Conservation (phyloP, 225 moss, liverwort and hornwort genomes). For the Bryoerythrophyllum caledonicum region DNA sequence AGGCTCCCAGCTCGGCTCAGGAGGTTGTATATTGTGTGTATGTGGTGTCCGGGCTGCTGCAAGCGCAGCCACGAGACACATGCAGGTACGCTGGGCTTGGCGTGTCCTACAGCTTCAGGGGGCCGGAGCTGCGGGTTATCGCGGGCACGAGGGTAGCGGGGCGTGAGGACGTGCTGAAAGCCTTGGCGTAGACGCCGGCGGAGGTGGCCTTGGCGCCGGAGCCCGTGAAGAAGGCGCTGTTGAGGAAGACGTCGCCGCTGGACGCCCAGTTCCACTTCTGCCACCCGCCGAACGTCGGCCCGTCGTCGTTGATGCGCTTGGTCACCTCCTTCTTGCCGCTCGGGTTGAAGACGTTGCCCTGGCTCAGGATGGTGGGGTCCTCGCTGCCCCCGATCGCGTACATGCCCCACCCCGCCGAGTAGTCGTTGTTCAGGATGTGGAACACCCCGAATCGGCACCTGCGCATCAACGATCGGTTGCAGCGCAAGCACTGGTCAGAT, state of each 20-base stretch:
- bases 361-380: slow-evolving; percentile 34
- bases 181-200: slow-evolving; percentile 19
- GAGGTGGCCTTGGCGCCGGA: slow-evolving; percentile 31
- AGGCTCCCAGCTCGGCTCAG: slow-evolving; percentile 11
- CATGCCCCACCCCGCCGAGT: slow-evolving; percentile 32
- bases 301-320: slow-evolving; percentile 38
- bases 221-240: slow-evolving; percentile 32
- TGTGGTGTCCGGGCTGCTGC: slow-evolving; percentile 16
- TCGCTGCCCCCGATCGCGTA: slow-evolving; percentile 55
- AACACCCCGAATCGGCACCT: slow-evolving; percentile 42
- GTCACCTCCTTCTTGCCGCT: slow-evolving; percentile 24
- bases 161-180: slow-evolving; percentile 30
- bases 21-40: background rate
- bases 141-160: slow-evolving; percentile 28
- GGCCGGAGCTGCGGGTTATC: slow-evolving; percentile 31
- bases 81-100: background rate
- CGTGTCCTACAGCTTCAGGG: slow-evolving; percentile 12
- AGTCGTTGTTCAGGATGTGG: slow-evolving; percentile 55
- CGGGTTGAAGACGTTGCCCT: slow-evolving; percentile 42
- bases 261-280: slow-evolving; percentile 44
- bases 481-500: background rate
- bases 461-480: background rate
- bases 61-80: slow-evolving; percentile 15
- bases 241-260: slow-evolving; percentile 26
- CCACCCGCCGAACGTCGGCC: slow-evolving; percentile 31